Evolutionary conservation across 768 basidiomycete genomes (phyloP).

Genomic region (Pulveroboletus sp.): DNA sequence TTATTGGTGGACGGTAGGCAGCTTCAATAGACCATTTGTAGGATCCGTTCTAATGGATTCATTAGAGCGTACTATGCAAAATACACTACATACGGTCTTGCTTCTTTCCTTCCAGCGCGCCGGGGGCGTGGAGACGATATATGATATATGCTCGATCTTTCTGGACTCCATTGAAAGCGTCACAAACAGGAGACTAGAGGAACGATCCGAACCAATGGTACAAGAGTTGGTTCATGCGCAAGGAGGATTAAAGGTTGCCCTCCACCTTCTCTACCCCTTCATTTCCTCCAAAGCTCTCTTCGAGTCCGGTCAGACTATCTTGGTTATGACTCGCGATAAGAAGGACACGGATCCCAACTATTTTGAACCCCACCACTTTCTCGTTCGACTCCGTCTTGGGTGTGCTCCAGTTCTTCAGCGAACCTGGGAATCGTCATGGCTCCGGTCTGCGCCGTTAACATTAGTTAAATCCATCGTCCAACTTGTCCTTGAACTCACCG

Average conservation of each 20-base stretch:
- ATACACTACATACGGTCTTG: constrained; percentile 77
- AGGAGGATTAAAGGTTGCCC: constrained; percentile 73
- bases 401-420: constrained; percentile 60
- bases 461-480: constrained; percentile 74
- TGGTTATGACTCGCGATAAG: constrained; percentile 71
- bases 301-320: constrained; percentile 78
- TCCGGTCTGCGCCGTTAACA: constrained; percentile 66
- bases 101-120: constrained; percentile 66
- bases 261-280: constrained; percentile 72
- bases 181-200: constrained; percentile 45
- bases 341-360: constrained; percentile 71
- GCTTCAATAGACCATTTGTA: not conserved
- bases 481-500: constrained; percentile 73
- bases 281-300: constrained; percentile 76
- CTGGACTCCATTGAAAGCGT: constrained; percentile 54
- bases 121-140: constrained; percentile 67
- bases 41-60: constrained; percentile 1
- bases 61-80: constrained; percentile 70
- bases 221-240: constrained; percentile 74
- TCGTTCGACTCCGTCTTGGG: constrained; percentile 72
- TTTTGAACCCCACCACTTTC: constrained; percentile 83
- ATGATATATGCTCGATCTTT: constrained; percentile 52
- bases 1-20: constrained; percentile 54
- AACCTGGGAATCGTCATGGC: constrained; percentile 84
- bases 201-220: constrained; percentile 51